Evolutionary conservation across 1,284 basidiomycete species (phyloP).

Genomic region (Acaromyces ingoldii): DNA sequence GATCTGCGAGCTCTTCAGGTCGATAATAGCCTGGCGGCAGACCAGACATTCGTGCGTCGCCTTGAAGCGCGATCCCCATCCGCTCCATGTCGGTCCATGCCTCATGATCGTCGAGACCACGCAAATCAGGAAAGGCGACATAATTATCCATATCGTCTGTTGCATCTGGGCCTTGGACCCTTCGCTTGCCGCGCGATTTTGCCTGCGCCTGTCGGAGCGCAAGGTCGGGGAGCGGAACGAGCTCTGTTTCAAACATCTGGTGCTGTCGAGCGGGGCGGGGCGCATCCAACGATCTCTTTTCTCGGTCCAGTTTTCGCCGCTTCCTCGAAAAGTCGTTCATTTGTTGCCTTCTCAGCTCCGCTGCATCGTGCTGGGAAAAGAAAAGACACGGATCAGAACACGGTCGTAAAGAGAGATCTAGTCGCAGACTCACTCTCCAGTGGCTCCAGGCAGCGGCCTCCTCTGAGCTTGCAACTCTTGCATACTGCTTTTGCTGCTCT

Average conservation of each 20-base stretch:
- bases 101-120: conserved; percentile 40
- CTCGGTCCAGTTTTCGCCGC: conserved; percentile 70
- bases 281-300: conserved; percentile 68
- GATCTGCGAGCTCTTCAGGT: too few relatives aligned
- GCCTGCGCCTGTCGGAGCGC: conserved; percentile 5
- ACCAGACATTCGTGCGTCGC: too few relatives aligned
- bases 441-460: conserved; percentile 65
- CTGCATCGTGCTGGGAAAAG: conserved; percentile 61
- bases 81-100: conserved; percentile 46
- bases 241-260: conserved; percentile 48
- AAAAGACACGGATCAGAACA: not conserved
- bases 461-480: conserved; percentile 62
- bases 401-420: too few relatives aligned
- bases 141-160: conserved; percentile 3
- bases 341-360: conserved; percentile 73
- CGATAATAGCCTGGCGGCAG: too few relatives aligned
- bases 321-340: conserved; percentile 77
- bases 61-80: conserved; percentile 29
- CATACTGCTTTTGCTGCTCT: conserved; percentile 67
- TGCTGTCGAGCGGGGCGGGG: conserved; percentile 58
- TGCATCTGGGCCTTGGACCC: not conserved
- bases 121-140: conserved; percentile 46
- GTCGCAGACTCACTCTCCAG: conserved; percentile 51
- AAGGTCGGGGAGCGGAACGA: conserved; percentile 33
- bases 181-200: not conserved